A percentile compares a stretch with the other conserved stretches of the same genome.
Evolutionary conservation across 768 basidiomycete species (phyloP).

Genomic region (Suillus plorans): DNA sequence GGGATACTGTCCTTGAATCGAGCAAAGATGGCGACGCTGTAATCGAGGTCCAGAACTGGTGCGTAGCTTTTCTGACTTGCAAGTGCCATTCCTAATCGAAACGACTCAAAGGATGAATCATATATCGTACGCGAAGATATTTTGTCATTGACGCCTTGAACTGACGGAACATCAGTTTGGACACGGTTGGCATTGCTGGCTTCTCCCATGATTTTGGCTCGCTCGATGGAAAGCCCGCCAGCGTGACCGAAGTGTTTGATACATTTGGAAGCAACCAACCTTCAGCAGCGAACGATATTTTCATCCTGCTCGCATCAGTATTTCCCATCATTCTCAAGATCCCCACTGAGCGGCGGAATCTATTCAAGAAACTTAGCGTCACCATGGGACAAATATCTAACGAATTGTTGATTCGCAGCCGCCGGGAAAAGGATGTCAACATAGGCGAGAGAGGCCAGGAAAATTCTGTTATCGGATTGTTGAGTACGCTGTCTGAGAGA

Average conservation of each 20-base stretch:
- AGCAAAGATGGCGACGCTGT: constrained; percentile 23
- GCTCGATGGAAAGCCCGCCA: constrained; percentile 45
- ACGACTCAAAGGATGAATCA: too few species aligned
- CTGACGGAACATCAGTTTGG: constrained; percentile 37
- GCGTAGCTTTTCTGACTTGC: constrained; percentile 3
- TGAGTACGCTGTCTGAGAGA: too few species aligned
- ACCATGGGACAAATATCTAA: not conserved
- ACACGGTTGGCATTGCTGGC: constrained; percentile 57
- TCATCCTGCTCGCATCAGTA: not conserved
- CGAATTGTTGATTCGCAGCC: not conserved
- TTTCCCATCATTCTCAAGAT: not conserved
- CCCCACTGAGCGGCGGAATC: not conserved
- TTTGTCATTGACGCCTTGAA: not conserved
- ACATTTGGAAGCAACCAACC: constrained; percentile 25
- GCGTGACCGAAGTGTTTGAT: constrained; percentile 43
- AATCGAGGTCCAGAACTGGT: constrained; percentile 53
- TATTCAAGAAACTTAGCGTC: not conserved
- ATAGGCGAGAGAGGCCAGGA: too few species aligned
- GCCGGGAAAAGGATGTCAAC: too few species aligned
- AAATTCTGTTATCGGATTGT: too few species aligned
- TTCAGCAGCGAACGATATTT: constrained; percentile 27
- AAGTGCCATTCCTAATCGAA: too few species aligned
- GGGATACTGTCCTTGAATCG: constrained; percentile 30
- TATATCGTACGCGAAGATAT: not conserved
- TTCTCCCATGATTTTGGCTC: constrained; percentile 59